phyloP scores from a whole-genome alignment of 2,329 filamentous ascomycete genomes.

The Celoporthe dispersa region DNA sequence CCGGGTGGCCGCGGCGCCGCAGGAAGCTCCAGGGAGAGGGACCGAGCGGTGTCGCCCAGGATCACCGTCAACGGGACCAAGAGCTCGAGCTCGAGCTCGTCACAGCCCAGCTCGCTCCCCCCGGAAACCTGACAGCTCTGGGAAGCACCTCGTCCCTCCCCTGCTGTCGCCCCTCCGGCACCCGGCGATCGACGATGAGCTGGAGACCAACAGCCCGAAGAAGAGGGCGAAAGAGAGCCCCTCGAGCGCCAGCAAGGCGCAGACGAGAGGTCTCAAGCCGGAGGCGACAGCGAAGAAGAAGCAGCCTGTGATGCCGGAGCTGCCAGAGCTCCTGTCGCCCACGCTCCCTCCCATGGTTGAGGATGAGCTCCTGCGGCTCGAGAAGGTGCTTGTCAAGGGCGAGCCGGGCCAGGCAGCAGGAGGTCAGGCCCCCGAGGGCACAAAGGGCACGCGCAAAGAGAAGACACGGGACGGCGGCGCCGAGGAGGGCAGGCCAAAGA shows the following conservation, averaged over 20 bases:
- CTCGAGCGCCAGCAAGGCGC: slow-evolving; percentile 33
- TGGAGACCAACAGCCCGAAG: slow-evolving; percentile 36
- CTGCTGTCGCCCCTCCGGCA: slow-evolving; percentile 56
- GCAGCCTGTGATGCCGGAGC: slow-evolving; percentile 42
- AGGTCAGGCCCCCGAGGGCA: slow-evolving; percentile 39
- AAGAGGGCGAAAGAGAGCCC: slow-evolving; percentile 42
- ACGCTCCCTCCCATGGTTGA: slow-evolving; percentile 59
- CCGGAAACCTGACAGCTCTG: slow-evolving; percentile 43
- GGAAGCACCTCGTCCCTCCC: slow-evolving; percentile 52
- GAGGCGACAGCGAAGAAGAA: slow-evolving; percentile 42
- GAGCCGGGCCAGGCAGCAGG: slow-evolving; percentile 30
- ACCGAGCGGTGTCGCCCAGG: slow-evolving; percentile 23
- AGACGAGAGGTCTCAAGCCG: slow-evolving; percentile 36
- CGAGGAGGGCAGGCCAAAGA: slow-evolving; percentile 35
- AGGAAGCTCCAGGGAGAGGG: slow-evolving; percentile 24
- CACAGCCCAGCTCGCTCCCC: slow-evolving; percentile 43
- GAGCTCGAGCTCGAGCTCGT: slow-evolving; percentile 41
- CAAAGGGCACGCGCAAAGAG: slow-evolving; percentile 43
- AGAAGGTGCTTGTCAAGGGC: slow-evolving; percentile 37
- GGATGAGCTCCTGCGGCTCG: slow-evolving; percentile 47
- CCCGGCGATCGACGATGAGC: slow-evolving; percentile 48
- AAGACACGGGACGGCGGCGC: slow-evolving; percentile 39
- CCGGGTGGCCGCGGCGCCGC: slow-evolving; percentile 18
- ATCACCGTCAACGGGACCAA: slow-evolving; percentile 44
- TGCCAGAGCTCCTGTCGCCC: slow-evolving; percentile 60